These are phyloP conservation scores for Saccharomycopsis vini DNA, from an alignment of 805 yeast species.

Conservation along the genomic window DNA sequence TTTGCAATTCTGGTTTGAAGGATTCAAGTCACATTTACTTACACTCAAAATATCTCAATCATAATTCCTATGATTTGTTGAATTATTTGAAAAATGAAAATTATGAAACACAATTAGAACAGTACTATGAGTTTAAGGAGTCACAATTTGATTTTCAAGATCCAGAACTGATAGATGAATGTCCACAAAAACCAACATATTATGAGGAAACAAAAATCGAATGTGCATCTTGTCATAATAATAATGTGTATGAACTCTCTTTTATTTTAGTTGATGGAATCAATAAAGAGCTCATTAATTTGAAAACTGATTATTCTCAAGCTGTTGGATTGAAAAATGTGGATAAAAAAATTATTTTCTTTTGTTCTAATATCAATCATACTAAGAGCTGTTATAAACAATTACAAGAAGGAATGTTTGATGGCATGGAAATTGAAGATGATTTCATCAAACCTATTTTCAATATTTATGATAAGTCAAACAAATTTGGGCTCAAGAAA, in stretches of 20 bases:
- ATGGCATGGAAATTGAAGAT: slow-evolving; percentile 16
- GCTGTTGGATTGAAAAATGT: slow-evolving; percentile 6
- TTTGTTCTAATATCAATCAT: slow-evolving; percentile 2
- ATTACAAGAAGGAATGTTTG: slow-evolving; percentile 11
- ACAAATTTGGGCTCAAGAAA: slow-evolving; percentile 15
- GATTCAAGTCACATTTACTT: slow-evolving; percentile 15
- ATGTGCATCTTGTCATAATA: slow-evolving; percentile 10
- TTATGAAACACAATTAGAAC: neutral
- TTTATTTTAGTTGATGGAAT: slow-evolving; percentile 13
- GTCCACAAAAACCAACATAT: neutral
- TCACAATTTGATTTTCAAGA: neutral
- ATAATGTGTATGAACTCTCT: slow-evolving; percentile 4
- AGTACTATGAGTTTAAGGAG: neutral
- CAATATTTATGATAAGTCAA: slow-evolving; percentile 8
- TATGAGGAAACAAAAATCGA: neutral
- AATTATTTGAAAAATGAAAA: slow-evolving; percentile 12
- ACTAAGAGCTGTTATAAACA: slow-evolving; percentile 5
- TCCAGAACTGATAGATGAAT: too few relatives aligned
- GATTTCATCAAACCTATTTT: slow-evolving; percentile 16
- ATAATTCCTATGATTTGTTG: slow-evolving; percentile 11
- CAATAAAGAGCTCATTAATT: slow-evolving; percentile 15
- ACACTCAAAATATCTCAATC: slow-evolving; percentile 15
- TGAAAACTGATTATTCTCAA: slow-evolving; percentile 12
- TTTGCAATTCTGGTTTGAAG: slow-evolving; percentile 18
- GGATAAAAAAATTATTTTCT: slow-evolving; percentile 15